Base-by-base conservation (phyloP, 257 asterid species). In the Cinchona pubescens region DNA sequence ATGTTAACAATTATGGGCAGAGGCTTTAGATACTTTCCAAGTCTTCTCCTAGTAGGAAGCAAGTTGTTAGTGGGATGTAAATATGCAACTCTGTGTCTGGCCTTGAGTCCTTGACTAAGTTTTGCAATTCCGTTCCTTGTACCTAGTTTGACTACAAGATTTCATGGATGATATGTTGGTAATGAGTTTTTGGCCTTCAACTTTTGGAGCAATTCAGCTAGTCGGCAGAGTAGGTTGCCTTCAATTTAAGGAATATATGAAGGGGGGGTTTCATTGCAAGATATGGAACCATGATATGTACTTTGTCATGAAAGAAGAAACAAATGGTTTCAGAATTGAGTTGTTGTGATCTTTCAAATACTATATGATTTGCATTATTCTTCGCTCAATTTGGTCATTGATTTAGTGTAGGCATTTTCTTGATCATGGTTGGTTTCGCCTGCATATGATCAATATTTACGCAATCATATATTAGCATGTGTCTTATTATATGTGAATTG, bases 81-180 rank as follows among this genome's bases (percentile, higher is more conserved):
- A n/a, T n/a, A 30, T 2, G 40, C 42, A 14, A 1, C 67, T 61
- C 14, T 60, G 66, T 29, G 19, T 29, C 1, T 13, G 2, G 19
- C 35, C 16, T 23, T 1, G 59, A n/a, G n/a, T n/a, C n/a, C n/a
- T n/a, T n/a, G n/a, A n/a, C n/a, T n/a, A n/a, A n/a, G n/a, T n/a
- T n/a, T n/a, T n/a, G n/a, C n/a, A n/a, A n/a, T n/a, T n/a, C n/a
- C n/a, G n/a, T n/a, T n/a, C n/a, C n/a, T n/a, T n/a, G 40, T 13
- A 61, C 42, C 67, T 61, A n/a, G 37, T 67, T 45, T 21, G 25
- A 49, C 74, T 49, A 46, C 74, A 48, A 59, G 46, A 59, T 48
- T 69, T 51, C 59, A 9, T 51, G 21, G 59, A 19, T 19, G 59
- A 51, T 49, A 49, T 12, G 16, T 18, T 49, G 7, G n/a, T 49